Percentiles rank a stretch among this genome's conserved stretches.
Evolutionary conservation across 169 alveolate species (phyloP).

Genomic region (Plasmodium malariae): DNA sequence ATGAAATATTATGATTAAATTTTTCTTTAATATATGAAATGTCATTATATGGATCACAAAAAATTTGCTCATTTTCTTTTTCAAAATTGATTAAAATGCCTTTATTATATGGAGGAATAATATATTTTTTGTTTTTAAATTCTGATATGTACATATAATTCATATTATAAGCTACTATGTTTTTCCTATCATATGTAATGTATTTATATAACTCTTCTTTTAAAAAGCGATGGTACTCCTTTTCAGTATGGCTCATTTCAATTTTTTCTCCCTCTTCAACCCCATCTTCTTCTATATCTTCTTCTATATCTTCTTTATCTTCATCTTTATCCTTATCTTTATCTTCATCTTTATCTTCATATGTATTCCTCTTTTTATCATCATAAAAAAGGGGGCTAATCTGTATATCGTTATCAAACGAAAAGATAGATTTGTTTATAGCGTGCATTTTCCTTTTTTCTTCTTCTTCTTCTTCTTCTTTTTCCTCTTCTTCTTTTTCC

Average conservation of each 20-base stretch:
- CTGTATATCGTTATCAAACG: background rate
- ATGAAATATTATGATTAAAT: background rate
- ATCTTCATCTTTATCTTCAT: too few species aligned
- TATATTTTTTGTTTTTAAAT: constrained; percentile 13
- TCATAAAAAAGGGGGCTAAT: too few species aligned
- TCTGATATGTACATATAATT: constrained; percentile 6
- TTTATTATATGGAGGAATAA: constrained; percentile 71
- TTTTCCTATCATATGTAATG: background rate
- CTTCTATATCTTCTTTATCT: background rate
- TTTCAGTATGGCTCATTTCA: constrained; percentile 18
- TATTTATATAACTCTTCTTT: background rate
- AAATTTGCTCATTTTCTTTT: constrained; percentile 17
- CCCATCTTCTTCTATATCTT: background rate
- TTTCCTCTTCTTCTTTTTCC: constrained; percentile 9
- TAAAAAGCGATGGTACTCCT: constrained; percentile 27
- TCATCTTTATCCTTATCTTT: too few species aligned
- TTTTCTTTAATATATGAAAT: background rate
- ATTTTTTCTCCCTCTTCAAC: background rate
- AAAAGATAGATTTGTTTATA: too few species aligned
- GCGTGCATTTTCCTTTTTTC: too few species aligned
- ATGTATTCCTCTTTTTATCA: background rate
- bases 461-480: too few species aligned
- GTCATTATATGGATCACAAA: constrained; percentile 3
- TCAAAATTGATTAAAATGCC: constrained; percentile 43
- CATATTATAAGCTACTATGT: constrained; percentile 37